Evolutionary conservation across 2,329 filamentous ascomycete genomes (phyloP), one percentile per base, ranked within the genome.

Genomic region (Arthrobotrys musiformis): DNA sequence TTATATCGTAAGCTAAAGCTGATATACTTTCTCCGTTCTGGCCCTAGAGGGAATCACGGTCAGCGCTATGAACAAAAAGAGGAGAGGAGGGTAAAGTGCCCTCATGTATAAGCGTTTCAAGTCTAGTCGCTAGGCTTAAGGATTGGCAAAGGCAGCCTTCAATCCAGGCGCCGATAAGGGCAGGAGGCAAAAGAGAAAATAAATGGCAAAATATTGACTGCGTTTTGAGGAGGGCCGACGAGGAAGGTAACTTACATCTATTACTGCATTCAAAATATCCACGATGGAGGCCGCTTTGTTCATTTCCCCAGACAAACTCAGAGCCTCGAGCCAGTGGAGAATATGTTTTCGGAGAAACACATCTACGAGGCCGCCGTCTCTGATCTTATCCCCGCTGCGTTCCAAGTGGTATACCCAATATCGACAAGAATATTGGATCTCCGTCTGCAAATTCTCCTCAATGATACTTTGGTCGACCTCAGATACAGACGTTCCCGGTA

Each of bases 261-360:
- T 17, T 19, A 24, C 7, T 15, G 35, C 26, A 4, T 3, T 15
- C 17, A 74, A 19, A 7, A 4, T 46, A 5, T 48, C 42, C 22
- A 80, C 68, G 30, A 66, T 78, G 24, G 61, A 30, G 37, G 67
- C 54, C 24, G 69, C 68, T 69, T 78, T 70, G 19, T 58, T 80
- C 0, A 79, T 68, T 64, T 81, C 80, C 37, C 79, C 72, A 28
- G 83, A 81, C 44, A 81, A 80, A 33, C 81, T 81, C 52, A 84
- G 79, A 7, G 82, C 83, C 72, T 84, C 82, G 28, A 84, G 80
- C 83, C 82, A 84, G 72, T 84, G 81, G 0, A 84, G 81, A 61
- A 83, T 52, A 79, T 84, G 80, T 54, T 72, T 61, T 66, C 81
- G 67, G 4, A 84, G 79, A 74, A 84, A 84, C 8, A 66, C 19